Evolutionary conservation across 805 yeast genomes (phyloP), one percentile per base, ranked within the genome.

Genomic region (Myxozyma geophila): DNA sequence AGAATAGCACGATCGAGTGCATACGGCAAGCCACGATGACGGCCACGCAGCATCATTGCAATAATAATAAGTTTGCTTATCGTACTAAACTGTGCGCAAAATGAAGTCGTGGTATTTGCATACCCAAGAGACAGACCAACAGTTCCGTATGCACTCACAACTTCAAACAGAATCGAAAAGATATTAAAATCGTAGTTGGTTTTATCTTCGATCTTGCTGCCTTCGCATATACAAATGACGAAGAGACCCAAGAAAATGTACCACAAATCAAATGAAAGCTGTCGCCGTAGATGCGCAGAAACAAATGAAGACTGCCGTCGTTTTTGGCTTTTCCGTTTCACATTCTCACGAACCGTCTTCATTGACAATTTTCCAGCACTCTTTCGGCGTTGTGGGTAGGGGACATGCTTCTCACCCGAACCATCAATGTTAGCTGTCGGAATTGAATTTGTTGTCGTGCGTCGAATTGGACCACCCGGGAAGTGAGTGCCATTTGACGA

Each of bases 21-120:
- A 73, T 93, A 92, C 1, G 99, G 99, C 63, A 95, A 80, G 43
- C 98, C 98, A 82, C 99, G 90, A 72, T 92, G 98, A 63, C 98
- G 82, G 9, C 99, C 98, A 78, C 99, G 85, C 51, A 95, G 82
- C 89, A 95, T 86, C 88, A 92, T 85, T 5, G 92, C 93, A 67
- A 90, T 86, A 44, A 95, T 86, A 1, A 93, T 90, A 51, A 95
- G 79, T 73, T 95, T 95, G 1, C 96, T 88, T 7, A 93, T 71
- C 0, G 82, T 81, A 21, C 83, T 82, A 74, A 93, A 90, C 72
- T 87, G 84, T 0, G 85, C 91, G 17, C 88, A 82, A 54, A 95
- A 84, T 0, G 98, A 90, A 7, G 91, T 80, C 65, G 82, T 79
- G 2, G 83, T 78, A 52, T 78, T 78, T 0, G 96, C 89, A 69